phyloP scores from a whole-genome alignment of 768 basidiomycete species.

The Dictyophora rubrovolvata region DNA sequence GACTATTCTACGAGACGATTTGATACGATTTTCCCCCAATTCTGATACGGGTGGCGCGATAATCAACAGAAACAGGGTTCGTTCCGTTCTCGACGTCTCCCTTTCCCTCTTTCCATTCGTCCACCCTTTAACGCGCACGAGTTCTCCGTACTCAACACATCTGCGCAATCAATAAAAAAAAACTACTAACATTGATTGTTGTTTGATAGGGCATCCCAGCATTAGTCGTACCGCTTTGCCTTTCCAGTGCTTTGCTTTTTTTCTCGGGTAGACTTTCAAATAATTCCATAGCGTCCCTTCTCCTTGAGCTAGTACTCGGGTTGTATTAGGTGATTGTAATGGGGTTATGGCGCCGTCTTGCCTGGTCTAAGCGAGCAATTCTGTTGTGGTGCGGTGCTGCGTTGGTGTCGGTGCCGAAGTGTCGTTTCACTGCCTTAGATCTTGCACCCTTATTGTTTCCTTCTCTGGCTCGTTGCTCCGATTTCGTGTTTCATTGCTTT shows the following conservation, averaged over 20 bases:
- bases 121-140: neutral
- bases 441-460: no score
- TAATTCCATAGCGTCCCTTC: neutral
- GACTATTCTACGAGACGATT: neutral
- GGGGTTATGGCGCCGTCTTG: neutral
- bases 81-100: neutral
- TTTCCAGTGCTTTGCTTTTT: neutral
- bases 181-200: neutral
- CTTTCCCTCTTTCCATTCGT: neutral
- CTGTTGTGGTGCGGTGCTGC: neutral
- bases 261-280: neutral
- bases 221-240: neutral
- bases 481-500: neutral
- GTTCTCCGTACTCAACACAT: neutral
- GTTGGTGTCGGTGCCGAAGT: neutral
- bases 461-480: neutral
- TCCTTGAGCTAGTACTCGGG: neutral
- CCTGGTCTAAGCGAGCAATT: neutral
- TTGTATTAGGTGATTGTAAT: neutral
- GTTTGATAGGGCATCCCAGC: neutral
- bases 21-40: neutral
- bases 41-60: neutral
- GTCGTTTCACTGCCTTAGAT: neutral
- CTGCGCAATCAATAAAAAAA: neutral
- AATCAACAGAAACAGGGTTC: neutral